Base-by-base conservation (phyloP, 768 basidiomycete species). In the Podaxis pistillaris region DNA sequence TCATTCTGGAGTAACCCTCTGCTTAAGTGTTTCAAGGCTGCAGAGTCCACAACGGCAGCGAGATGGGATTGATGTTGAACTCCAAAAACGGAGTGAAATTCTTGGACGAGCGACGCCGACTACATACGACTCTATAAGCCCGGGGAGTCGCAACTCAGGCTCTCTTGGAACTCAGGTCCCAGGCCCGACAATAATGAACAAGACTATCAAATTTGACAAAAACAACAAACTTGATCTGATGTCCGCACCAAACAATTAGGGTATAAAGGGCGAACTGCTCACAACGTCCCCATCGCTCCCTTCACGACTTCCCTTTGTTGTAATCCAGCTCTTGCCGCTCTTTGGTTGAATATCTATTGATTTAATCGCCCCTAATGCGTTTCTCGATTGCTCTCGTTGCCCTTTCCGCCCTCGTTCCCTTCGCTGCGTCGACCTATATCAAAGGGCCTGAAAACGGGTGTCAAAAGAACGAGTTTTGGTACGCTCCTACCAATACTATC, bases 381-480 rank as follows among this genome's bases (percentile, higher is more conserved):
- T 56, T 63, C 54, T 56, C 47, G 15, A 37, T 56, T 13, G 37
- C 33, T 38, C 52, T 61, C 40, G 17, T 64, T 22, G 33, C 60
- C 50, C 24, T 62, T 22, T 38, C 62, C 38, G 30, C 36, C 52
- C 52, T 65, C 19, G 28, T 63, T 24, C 65, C 62, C 28, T 52
- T 65, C 6, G 57, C 46, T 13, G 41, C 37, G 22, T 54, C 60
- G 47, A 52, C 57, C 30, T 26, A 38, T 52, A 30, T 49, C 7
- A 44, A 55, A n/a, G 30, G 52, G n/a, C 46, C 30, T 54, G 30
- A 53, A 40, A 61, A 64, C 37, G 66, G 63, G 30, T 76, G 73
- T 69, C 75, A 71, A 40, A 63, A 57, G 3, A 68, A 63, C 30
- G 68, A 76, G 46, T 74, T 74, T 64, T 73, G 71, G 75, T 76